Conservation (phyloP, 139 green algal genomes). For the Chlorella vulgaris region DNA sequence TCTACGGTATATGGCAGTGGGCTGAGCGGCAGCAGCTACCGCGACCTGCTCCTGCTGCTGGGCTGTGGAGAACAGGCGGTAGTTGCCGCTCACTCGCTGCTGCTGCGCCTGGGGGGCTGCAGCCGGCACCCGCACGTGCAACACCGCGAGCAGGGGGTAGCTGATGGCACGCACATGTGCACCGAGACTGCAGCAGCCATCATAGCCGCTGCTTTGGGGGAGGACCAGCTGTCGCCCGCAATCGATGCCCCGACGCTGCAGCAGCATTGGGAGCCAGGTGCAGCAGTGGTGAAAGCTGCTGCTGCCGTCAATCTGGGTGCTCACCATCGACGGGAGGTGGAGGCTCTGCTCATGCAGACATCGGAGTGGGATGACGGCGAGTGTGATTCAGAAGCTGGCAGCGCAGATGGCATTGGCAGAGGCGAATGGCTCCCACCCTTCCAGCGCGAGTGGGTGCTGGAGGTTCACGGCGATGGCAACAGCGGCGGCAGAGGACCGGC, state of each 20-base stretch:
- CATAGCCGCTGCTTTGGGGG: constrained; percentile 7
- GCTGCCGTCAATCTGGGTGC: background rate
- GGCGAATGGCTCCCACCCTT: constrained; percentile 21
- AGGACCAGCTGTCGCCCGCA: too few relatives aligned
- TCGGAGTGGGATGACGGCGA: background rate
- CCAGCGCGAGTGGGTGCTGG: constrained; percentile 28
- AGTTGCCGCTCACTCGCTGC: constrained; percentile 42
- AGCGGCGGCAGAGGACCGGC: background rate
- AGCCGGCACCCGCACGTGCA: background rate
- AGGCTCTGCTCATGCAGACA: background rate
- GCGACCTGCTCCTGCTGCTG: constrained; percentile 38
- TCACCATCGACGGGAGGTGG: background rate
- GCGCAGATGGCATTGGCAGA: too few relatives aligned
- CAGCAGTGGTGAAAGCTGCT: background rate
- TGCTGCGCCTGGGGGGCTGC: constrained; percentile 31
- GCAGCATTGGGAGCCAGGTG: background rate
- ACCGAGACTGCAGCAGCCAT: background rate
- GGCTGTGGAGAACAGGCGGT: constrained; percentile 25
- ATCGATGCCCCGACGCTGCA: background rate
- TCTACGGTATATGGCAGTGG: background rate
- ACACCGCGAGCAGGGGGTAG: background rate
- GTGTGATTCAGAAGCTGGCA: background rate
- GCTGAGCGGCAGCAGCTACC: background rate
- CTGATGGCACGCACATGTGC: constrained; percentile 1
- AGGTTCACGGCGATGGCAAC: constrained; percentile 3